Conservation (phyloP, 495 filamentous ascomycete species). For the Penicillium malachiteum region DNA sequence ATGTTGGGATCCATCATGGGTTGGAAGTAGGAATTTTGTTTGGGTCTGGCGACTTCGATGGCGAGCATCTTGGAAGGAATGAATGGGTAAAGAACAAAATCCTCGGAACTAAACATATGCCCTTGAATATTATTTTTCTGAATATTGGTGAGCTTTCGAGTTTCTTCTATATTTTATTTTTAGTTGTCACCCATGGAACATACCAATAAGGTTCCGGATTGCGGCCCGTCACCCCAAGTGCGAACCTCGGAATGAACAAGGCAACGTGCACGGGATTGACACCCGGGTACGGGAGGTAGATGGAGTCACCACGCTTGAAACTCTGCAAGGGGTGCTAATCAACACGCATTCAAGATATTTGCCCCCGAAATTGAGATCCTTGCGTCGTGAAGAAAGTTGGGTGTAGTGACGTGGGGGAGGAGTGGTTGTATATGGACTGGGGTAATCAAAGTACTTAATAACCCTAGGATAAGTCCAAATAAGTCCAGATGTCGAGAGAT, state of each 20-base stretch:
- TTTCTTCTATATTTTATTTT: neutral
- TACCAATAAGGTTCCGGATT: constrained; percentile 29
- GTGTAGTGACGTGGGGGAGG: neutral
- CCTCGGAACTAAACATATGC: constrained; percentile 17
- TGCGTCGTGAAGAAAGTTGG: neutral
- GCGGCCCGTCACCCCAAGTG: constrained; percentile 27
- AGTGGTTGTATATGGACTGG: neutral
- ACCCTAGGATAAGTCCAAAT: too few species aligned
- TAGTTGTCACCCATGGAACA: neutral
- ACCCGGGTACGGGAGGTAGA: neutral
- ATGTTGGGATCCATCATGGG: constrained; percentile 37
- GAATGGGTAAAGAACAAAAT: constrained; percentile 29
- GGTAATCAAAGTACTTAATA: too few species aligned
- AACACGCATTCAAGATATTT: constrained; percentile 14
- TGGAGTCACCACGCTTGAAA: neutral
- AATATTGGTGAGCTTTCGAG: too few species aligned
- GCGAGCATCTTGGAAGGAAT: constrained; percentile 35
- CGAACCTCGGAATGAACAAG: constrained; percentile 18
- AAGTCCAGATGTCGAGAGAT: constrained; percentile 3
- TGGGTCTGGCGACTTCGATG: constrained; percentile 38
- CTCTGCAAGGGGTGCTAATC: constrained; percentile 15
- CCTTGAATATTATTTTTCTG: neutral
- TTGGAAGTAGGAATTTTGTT: constrained; percentile 34
- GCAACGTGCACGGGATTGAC: constrained; percentile 19
- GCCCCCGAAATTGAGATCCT: neutral